Percentiles rank a stretch among this genome's conserved stretches.
Conservation (phyloP, 208 protist genomes). For the Crithidia expoeki region DNA sequence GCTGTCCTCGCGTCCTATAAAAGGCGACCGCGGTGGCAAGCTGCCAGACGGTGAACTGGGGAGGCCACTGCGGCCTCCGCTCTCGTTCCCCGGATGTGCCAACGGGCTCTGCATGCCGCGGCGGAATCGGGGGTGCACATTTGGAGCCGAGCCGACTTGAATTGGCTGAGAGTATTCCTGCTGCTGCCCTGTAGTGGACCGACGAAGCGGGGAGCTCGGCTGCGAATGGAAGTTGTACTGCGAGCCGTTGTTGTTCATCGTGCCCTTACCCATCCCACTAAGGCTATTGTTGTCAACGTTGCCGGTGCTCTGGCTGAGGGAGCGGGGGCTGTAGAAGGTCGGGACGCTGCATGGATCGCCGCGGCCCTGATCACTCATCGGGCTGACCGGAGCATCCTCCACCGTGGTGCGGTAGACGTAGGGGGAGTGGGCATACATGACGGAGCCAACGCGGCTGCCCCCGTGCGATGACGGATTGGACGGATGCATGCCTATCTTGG, state of each 20-base stretch:
- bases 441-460: constrained; percentile 9
- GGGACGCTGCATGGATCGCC: neutral
- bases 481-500: neutral
- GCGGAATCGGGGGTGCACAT: constrained; percentile 35
- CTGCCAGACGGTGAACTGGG: constrained; percentile 28
- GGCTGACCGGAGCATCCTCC: constrained; percentile 22
- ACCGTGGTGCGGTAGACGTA: constrained; percentile 30
- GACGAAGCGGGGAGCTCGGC: constrained; percentile 22
- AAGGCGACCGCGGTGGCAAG: constrained; percentile 34
- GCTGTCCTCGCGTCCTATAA: constrained; percentile 25
- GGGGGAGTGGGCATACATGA: constrained; percentile 46
- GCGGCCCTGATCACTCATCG: constrained; percentile 20
- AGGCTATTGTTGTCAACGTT: neutral
- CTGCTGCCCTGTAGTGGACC: constrained; percentile 3
- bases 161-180: constrained; percentile 43
- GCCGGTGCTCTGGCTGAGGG: constrained; percentile 10
- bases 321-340: constrained; percentile 19
- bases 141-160: constrained; percentile 32
- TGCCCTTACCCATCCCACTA: neutral
- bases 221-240: constrained; percentile 11
- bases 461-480: constrained; percentile 13
- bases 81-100: constrained; percentile 19
- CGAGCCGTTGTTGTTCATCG: constrained; percentile 5
- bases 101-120: constrained; percentile 35
- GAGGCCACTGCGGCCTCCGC: constrained; percentile 24